Evolutionary conservation across 2,329 filamentous ascomycete species (phyloP).

Genomic region (Alternaria conjuncta): DNA sequence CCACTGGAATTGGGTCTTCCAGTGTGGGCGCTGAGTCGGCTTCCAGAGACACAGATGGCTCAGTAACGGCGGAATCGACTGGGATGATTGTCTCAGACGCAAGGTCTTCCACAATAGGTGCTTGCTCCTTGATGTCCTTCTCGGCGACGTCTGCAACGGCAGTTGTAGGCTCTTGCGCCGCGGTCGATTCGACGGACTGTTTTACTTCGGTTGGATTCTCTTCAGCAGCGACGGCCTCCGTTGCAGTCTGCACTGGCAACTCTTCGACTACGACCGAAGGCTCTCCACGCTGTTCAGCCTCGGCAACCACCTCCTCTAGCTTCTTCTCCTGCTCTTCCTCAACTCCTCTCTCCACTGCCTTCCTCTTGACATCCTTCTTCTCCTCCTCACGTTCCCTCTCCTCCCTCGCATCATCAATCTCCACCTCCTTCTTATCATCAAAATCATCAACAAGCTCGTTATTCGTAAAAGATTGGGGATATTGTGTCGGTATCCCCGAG

Average conservation of each 20-base stretch:
- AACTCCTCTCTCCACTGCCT: background rate
- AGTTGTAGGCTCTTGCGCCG: constrained; percentile 4
- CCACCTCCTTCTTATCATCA: constrained; percentile 8
- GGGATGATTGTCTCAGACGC: constrained; percentile 5
- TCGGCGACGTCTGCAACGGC: constrained; percentile 7
- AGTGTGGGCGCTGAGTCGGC: background rate
- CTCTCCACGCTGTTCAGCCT: constrained; percentile 4
- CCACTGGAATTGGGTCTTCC: background rate
- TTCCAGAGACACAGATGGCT: background rate
- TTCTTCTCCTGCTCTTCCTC: background rate
- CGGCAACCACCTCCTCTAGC: background rate
- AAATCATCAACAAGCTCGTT: constrained; percentile 31
- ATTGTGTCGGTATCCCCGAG: constrained; percentile 39
- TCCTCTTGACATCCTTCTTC: background rate
- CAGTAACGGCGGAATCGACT: background rate
- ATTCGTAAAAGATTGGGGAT: constrained; percentile 32
- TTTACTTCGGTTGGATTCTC: constrained; percentile 2
- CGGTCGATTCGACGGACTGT: background rate
- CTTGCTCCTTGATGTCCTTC: constrained; percentile 25
- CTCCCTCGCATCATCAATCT: constrained; percentile 5
- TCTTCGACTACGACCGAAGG: constrained; percentile 12
- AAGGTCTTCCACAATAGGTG: constrained; percentile 14
- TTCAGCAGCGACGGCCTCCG: background rate
- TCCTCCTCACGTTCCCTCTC: constrained; percentile 1
- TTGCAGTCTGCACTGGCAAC: background rate